These are phyloP conservation scores for Heliamphora exappendiculata DNA, from an alignment of 148 eudicot species.

Conservation along the genomic window DNA sequence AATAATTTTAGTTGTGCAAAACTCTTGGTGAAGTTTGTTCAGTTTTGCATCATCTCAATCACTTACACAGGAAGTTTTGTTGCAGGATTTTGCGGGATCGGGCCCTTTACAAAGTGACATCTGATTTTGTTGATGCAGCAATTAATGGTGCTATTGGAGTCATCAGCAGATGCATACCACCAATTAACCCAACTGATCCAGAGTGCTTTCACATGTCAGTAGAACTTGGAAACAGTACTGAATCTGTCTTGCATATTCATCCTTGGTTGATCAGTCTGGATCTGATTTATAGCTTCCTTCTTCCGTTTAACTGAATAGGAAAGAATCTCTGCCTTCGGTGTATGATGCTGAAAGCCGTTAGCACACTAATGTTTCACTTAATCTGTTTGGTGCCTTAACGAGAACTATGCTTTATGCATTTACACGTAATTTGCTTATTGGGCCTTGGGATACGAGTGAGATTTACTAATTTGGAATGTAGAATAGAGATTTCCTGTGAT, in stretches of 20 bases:
- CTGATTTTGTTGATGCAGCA: constrained; percentile 99
- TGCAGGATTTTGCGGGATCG: constrained; percentile 71
- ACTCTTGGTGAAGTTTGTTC: not conserved
- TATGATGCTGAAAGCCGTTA: not conserved
- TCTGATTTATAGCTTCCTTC: not conserved
- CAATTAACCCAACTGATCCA: constrained; percentile 98
- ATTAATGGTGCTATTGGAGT: constrained; percentile 94
- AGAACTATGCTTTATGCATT: not conserved
- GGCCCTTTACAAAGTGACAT: constrained; percentile 88
- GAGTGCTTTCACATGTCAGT: constrained; percentile 99
- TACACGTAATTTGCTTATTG: not conserved
- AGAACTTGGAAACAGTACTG: not conserved
- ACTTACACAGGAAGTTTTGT: constrained; percentile 11
- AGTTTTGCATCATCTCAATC: not conserved
- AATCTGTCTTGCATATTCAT: not conserved
- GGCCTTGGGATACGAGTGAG: not conserved
- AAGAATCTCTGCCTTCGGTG: not conserved
- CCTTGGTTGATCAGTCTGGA: not conserved
- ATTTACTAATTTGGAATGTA: not conserved
- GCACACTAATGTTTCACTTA: not conserved
- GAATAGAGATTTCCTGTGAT: not conserved
- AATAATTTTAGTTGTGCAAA: not conserved
- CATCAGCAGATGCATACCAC: constrained; percentile 92
- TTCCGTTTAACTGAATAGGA: not conserved
- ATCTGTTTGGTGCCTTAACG: not conserved